Conservation (phyloP, 176 grass and related monocot genomes). For the Musa troglodytarum region DNA sequence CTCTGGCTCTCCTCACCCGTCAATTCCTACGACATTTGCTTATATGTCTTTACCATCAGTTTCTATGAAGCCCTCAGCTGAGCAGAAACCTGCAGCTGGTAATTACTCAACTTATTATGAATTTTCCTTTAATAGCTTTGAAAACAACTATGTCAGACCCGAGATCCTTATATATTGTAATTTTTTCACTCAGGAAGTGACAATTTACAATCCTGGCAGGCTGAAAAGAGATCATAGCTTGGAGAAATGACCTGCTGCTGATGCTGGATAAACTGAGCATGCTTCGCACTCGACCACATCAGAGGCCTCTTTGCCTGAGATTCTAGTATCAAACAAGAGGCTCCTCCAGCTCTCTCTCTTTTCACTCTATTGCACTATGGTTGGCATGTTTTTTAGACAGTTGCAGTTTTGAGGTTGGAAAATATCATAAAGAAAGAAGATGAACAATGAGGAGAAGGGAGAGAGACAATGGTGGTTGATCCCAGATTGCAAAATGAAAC, state of each 20-base stretch:
- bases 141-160: neutral
- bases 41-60: conserved; percentile 36
- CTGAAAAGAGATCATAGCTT: conserved; percentile 2
- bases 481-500: too few relatives aligned
- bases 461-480: too few relatives aligned
- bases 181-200: conserved; percentile 9
- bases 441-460: too few relatives aligned
- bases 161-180: neutral
- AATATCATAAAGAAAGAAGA: neutral
- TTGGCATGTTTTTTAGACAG: too few relatives aligned
- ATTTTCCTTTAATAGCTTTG: neutral
- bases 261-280: too few relatives aligned
- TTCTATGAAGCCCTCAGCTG: conserved; percentile 43
- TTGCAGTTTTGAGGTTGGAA: neutral
- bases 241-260: neutral
- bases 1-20: conserved; percentile 29
- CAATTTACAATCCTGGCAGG: conserved; percentile 5
- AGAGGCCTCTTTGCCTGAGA: neutral
- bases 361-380: neutral
- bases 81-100: conserved; percentile 67
- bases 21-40: conserved; percentile 38
- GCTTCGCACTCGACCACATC: neutral
- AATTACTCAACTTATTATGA: conserved; percentile 11
- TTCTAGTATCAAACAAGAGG: conserved; percentile 1
- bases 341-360: neutral